Base-by-base conservation (phyloP, 2,329 filamentous ascomycete genomes). In the Teratosphaeria gauchensis region DNA sequence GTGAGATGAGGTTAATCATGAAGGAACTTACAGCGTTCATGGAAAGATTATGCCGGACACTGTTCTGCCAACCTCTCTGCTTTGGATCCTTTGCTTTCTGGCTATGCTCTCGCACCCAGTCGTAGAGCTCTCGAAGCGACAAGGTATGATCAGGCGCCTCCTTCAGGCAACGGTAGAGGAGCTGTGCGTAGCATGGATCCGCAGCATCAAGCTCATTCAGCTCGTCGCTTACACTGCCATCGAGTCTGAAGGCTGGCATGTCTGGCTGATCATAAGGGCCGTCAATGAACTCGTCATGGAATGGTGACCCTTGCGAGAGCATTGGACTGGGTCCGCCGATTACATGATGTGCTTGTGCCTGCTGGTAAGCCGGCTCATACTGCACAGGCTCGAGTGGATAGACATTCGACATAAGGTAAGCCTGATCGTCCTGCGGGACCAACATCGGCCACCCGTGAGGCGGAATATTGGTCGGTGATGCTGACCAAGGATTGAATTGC, bases 41-140 rank as follows among this genome's bases (percentile, higher is more conserved):
- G 54, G 90, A 96, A 7, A 97, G 78, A 66, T 97, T 97, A 73
- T 97, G 92, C 1, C 92, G 84, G 64, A 97, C 95, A 71, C 90
- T 95, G 73, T 96, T 97, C 75, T 92, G 88, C 92, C 92, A 97
- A 9, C 92, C 92, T 52, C 73, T 76, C 4, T 73, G 75, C 56
- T 73, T 71, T 7, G 78, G 80, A 53, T 81, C 80, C 56, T 79
- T 84, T 4, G 83, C 84, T 73, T 94, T 96, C 64, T 83, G 82
- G 2, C 91, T 96, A 68, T 96, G 86, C 31, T 86, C 80, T 51
- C 83, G 79, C 68, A 97, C 95, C 91, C 92, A 97, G 59, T 87
- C 80, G 73, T 97, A 97, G 59, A 97, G 89, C 57, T 95, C 87
- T 65, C 91, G 86, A 12, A 97, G 79, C 1, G 87, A 84, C 84